phyloP scores from a whole-genome alignment of 768 basidiomycete genomes.

The Agaricus subrufescens region DNA sequence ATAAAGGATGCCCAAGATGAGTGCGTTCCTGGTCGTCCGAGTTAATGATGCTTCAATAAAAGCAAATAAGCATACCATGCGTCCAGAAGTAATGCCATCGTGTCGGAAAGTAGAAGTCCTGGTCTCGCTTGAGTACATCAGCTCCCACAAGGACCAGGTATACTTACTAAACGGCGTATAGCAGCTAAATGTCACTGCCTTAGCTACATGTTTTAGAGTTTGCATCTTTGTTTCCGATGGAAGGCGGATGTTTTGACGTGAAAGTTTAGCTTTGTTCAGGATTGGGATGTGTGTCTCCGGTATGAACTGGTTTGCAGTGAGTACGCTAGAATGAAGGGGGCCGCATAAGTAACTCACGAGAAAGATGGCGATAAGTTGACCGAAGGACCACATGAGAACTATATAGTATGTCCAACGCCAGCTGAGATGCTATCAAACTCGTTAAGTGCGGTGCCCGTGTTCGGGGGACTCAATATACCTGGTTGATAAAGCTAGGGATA shows the following conservation, averaged over 20 bases:
- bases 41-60: not conserved
- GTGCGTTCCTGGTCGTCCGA: not conserved
- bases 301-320: slow-evolving; percentile 37
- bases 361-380: slow-evolving; percentile 46
- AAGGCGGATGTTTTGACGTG: slow-evolving; percentile 27
- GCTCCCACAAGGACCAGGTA: not conserved
- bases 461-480: slow-evolving; percentile 29
- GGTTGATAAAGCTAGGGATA: slow-evolving; percentile 57
- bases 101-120: slow-evolving; percentile 1
- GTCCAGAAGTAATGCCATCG: slow-evolving; percentile 4
- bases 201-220: slow-evolving; percentile 25
- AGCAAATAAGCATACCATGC: not conserved
- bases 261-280: slow-evolving; percentile 57
- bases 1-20: slow-evolving; percentile 35
- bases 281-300: slow-evolving; percentile 72
- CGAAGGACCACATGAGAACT: slow-evolving; percentile 63
- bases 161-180: slow-evolving; percentile 65
- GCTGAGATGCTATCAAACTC: slow-evolving; percentile 34
- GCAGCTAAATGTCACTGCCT: slow-evolving; percentile 53
- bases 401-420: slow-evolving; percentile 83
- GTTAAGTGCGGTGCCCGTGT: not conserved
- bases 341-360: slow-evolving; percentile 30
- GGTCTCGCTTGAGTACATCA: too few relatives aligned
- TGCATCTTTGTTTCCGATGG: slow-evolving; percentile 27
- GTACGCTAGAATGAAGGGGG: not conserved